Conservation (phyloP, 768 basidiomycete species). For the Phaeotremella fagi region DNA sequence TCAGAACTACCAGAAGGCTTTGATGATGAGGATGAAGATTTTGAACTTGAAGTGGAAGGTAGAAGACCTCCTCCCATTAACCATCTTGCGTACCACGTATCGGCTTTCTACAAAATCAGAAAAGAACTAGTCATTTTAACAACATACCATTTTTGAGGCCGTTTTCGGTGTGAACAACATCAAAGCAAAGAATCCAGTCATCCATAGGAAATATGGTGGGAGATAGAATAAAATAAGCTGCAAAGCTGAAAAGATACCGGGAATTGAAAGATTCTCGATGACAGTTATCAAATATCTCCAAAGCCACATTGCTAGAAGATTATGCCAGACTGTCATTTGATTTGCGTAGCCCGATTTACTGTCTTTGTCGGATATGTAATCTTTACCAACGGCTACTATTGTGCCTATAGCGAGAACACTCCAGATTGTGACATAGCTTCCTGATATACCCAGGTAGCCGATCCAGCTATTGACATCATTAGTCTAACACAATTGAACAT, state of each 20-base stretch:
- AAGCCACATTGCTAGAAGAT: constrained; percentile 38
- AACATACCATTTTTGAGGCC: constrained; percentile 23
- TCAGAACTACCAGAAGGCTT: too few species aligned
- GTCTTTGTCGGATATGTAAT: constrained; percentile 9
- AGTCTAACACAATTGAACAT: neutral
- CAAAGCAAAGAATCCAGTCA: constrained; percentile 28
- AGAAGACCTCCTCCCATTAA: constrained; percentile 14
- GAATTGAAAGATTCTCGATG: constrained; percentile 26
- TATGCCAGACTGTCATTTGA: constrained; percentile 36
- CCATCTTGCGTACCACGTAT: constrained; percentile 41
- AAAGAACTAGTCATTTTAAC: neutral
- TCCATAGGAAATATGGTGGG: constrained; percentile 37
- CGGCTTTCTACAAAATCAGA: constrained; percentile 20
- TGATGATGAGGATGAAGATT: too few species aligned
- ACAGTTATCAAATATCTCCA: constrained; percentile 36
- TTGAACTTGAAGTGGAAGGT: too few species aligned
- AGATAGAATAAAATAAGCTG: constrained; percentile 29
- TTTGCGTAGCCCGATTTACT: constrained; percentile 10
- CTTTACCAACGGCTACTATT: constrained; percentile 17
- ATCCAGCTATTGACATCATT: constrained; percentile 21
- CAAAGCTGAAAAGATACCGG: constrained; percentile 27
- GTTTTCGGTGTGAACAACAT: constrained; percentile 39
- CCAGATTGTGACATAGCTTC: constrained; percentile 26
- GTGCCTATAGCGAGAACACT: constrained; percentile 26
- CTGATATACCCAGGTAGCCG: constrained; percentile 29